These are phyloP conservation scores for Panaeolus cyanescens DNA, from an alignment of 768 basidiomycete species.

Conservation along the genomic window DNA sequence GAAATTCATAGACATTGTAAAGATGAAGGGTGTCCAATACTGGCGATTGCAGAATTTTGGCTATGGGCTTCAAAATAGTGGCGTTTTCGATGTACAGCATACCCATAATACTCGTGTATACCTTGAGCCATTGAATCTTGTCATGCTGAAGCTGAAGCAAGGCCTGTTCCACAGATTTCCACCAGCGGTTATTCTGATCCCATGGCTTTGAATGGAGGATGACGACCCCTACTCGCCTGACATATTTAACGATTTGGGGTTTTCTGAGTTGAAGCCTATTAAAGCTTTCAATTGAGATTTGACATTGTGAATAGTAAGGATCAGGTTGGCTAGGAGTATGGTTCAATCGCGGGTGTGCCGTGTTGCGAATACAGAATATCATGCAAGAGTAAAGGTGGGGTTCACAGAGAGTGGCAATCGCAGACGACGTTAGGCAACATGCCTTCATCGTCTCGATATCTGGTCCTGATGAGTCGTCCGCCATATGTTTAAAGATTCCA, in stretches of 20 bases:
- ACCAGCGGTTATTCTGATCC: neutral
- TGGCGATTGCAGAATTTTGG: neutral
- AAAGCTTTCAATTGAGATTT: neutral
- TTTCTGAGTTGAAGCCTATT: neutral
- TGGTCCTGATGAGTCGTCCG: neutral
- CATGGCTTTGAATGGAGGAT: neutral
- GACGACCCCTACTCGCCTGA: neutral
- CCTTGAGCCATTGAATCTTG: neutral
- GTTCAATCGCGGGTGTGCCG: too few relatives aligned
- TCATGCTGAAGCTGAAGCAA: neutral
- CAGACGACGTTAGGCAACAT: neutral
- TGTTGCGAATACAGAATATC: neutral
- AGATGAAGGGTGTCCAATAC: neutral
- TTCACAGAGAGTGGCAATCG: neutral
- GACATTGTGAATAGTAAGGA: neutral
- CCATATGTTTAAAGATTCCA: neutral
- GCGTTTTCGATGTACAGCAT: neutral
- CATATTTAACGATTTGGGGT: neutral
- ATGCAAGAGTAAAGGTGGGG: neutral
- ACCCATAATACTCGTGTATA: neutral
- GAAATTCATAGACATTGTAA: neutral
- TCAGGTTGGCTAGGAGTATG: too few relatives aligned
- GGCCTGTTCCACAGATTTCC: neutral
- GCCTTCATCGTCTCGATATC: neutral
- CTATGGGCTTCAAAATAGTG: neutral